A percentile compares a stretch with the other conserved stretches of the same genome.
phyloP scores from a whole-genome alignment of 495 filamentous ascomycete species.

The Usnea hakonensis region DNA sequence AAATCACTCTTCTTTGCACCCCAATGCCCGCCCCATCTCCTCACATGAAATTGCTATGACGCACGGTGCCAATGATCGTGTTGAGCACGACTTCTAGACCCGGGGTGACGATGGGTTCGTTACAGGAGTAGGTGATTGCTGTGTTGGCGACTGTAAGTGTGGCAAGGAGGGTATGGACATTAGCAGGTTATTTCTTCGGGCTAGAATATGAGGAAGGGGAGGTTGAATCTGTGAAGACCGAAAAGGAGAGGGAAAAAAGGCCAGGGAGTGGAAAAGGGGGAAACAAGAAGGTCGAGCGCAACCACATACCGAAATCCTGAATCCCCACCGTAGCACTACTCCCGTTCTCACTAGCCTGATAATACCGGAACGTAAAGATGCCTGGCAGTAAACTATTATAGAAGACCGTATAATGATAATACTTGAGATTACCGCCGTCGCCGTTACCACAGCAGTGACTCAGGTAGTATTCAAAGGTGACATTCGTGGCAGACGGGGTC shows the following conservation, averaged over 20 bases:
- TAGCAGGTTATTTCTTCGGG: too few species aligned
- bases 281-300: neutral
- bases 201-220: too few species aligned
- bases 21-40: neutral
- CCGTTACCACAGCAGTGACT: neutral
- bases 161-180: too few species aligned
- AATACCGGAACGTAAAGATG: neutral
- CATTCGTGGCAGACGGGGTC: neutral
- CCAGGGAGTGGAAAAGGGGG: neutral
- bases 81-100: neutral
- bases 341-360: constrained; percentile 1
- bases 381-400: constrained; percentile 4
- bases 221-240: neutral
- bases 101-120: neutral
- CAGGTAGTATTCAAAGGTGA: constrained; percentile 7
- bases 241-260: neutral
- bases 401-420: constrained; percentile 2
- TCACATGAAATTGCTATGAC: neutral
- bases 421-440: neutral
- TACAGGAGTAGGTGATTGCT: neutral
- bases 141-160: neutral
- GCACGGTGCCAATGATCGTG: neutral
- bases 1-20: neutral
- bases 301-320: constrained; percentile 3
- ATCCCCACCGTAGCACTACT: neutral